These are phyloP conservation scores for Ogataea sp. DNA, from an alignment of 805 yeast genomes.

Conservation along the genomic window DNA sequence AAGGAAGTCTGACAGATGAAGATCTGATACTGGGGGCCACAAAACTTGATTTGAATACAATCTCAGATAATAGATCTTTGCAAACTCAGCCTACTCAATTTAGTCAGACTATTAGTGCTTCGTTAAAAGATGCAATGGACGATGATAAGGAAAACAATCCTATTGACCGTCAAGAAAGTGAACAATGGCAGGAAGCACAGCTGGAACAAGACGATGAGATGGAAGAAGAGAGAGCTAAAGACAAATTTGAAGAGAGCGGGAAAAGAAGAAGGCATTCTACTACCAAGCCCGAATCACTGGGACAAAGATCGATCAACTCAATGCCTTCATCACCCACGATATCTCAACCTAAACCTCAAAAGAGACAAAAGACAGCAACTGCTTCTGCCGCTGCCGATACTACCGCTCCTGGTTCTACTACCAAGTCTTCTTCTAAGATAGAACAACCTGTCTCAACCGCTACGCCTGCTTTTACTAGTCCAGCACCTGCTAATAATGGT, in stretches of 20 bases:
- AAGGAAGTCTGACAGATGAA: background rate
- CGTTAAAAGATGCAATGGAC: slow-evolving; percentile 5
- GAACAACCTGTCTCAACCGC: too few species aligned
- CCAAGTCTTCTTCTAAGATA: too few species aligned
- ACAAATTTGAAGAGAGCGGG: background rate
- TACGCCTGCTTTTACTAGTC: background rate
- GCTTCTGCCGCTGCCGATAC: too few species aligned
- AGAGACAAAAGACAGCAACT: slow-evolving; percentile 12
- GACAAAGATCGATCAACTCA: slow-evolving; percentile 5
- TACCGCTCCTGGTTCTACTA: too few species aligned
- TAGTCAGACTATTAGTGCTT: background rate
- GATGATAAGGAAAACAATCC: background rate
- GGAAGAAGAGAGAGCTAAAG: background rate
- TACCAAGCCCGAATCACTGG: background rate
- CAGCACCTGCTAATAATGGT: background rate
- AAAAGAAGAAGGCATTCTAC: background rate
- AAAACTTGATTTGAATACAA: too few species aligned
- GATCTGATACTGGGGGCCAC: too few species aligned
- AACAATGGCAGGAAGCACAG: slow-evolving; percentile 6
- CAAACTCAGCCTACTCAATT: background rate
- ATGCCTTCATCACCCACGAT: too few species aligned
- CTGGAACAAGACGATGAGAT: slow-evolving; percentile 3
- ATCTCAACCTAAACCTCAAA: too few species aligned
- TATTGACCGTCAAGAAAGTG: slow-evolving; percentile 1
- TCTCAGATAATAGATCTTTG: too few species aligned